Percentiles rank a stretch among this genome's conserved stretches.
Conservation (phyloP, 2,329 filamentous ascomycete species). For the Fusarium sacchari region DNA sequence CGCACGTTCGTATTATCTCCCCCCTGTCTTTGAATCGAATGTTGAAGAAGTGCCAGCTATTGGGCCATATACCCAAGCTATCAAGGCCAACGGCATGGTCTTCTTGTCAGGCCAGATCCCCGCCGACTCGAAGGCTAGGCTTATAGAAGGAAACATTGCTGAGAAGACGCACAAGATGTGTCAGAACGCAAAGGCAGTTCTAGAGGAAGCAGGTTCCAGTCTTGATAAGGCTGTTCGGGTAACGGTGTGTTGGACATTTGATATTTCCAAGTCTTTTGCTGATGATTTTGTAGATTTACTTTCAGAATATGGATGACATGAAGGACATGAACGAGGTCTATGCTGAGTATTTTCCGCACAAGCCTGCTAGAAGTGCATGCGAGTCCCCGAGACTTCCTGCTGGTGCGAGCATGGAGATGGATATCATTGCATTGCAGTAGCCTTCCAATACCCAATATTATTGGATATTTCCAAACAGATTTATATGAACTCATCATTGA, state of each 20-base stretch:
- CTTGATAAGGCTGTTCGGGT: slow-evolving; percentile 76
- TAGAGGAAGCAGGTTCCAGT: slow-evolving; percentile 72
- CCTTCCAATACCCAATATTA: background rate
- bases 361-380: slow-evolving; percentile 20
- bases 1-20: slow-evolving; percentile 2
- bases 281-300: slow-evolving; percentile 1
- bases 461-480: background rate
- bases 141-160: slow-evolving; percentile 68
- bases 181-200: slow-evolving; percentile 71
- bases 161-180: slow-evolving; percentile 38
- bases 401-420: slow-evolving; percentile 26
- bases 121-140: slow-evolving; percentile 64
- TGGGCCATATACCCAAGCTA: slow-evolving; percentile 30
- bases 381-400: slow-evolving; percentile 24
- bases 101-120: slow-evolving; percentile 77
- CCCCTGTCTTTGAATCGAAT: background rate
- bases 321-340: slow-evolving; percentile 32
- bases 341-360: slow-evolving; percentile 28
- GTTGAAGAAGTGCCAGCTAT: slow-evolving; percentile 7
- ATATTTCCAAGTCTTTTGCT: background rate
- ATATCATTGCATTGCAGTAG: slow-evolving; percentile 24
- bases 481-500: background rate
- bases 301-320: slow-evolving; percentile 22
- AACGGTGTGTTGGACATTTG: slow-evolving; percentile 39
- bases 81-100: slow-evolving; percentile 58